Evolutionary conservation across 2,329 filamentous ascomycete genomes (phyloP), one percentile per base, ranked within the genome.

Genomic region (Alternaria sp.): DNA sequence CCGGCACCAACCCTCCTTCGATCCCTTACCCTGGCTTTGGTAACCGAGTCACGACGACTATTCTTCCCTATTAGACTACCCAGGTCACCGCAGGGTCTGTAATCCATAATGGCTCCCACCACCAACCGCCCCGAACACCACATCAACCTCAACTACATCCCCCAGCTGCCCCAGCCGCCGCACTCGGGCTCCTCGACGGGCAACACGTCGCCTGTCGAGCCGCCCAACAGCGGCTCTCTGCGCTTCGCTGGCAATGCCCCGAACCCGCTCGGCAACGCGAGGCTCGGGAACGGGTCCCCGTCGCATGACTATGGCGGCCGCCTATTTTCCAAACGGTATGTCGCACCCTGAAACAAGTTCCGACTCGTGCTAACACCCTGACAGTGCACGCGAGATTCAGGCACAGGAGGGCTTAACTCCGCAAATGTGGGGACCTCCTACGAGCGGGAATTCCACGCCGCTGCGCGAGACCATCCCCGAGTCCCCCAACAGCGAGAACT

Each of bases 401-500:
- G 94, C 94, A 58, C 94, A 97, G 83, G 95, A 98, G 87, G 94
- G 94, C 55, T 86, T 97, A 54, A 84, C 85, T 78, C 90, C 86
- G 76, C 86, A 88, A 80, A 81, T 90, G 56, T 98, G 96, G 96
- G 94, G 96, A 11, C 95, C 96, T 70, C 95, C 96, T 53, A 97
- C 95, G 60, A 97, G 95, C 79, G 96, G 95, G 69, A 95, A 97
- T 81, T 97, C 95, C 20, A 97, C 95, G 45, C 96, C 96, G 71
- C 87, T 99, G 55, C 93, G 96, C 76, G 96, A 98, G 84, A 97
- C 95, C 70, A 98, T 99, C 65, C 94, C 95, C 68, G 96, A 99
- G 82, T 97, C 95, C 37, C 96, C 96, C 30, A 96, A 92, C 70
- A 87, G 86, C 71, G 95, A 97, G 83, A 95, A 92, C 70, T 97